Percentiles rank a stretch among this genome's conserved stretches.
These are phyloP conservation scores for Tricholoma hemisulphureum DNA, from an alignment of 768 basidiomycete genomes.

Conservation along the genomic window DNA sequence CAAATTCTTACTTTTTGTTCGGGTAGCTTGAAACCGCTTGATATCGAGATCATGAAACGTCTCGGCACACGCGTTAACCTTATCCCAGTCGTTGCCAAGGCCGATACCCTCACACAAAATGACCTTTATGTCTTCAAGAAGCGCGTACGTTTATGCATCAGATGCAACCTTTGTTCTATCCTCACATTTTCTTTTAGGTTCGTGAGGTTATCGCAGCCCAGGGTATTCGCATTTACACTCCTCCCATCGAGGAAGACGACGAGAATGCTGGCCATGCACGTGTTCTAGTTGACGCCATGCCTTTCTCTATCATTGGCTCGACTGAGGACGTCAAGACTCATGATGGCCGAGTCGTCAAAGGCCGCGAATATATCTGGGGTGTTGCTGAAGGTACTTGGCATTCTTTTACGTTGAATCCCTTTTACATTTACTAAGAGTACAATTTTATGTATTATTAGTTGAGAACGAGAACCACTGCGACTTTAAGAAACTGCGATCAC, in stretches of 20 bases:
- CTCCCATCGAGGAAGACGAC: slow-evolving; percentile 88
- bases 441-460: slow-evolving; percentile 45
- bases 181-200: slow-evolving; percentile 46
- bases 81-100: slow-evolving; percentile 96
- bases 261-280: slow-evolving; percentile 86
- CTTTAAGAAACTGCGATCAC: slow-evolving; percentile 94
- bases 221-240: slow-evolving; percentile 92
- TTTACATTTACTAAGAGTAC: background rate
- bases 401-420: slow-evolving; percentile 10
- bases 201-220: slow-evolving; percentile 90
- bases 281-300: slow-evolving; percentile 85
- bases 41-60: slow-evolving; percentile 99
- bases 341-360: slow-evolving; percentile 93
- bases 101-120: slow-evolving; percentile 93
- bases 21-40: slow-evolving; percentile 86
- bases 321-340: slow-evolving; percentile 90
- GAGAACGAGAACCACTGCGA: slow-evolving; percentile 99
- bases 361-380: slow-evolving; percentile 98
- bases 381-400: slow-evolving; percentile 82
- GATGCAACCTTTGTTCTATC: background rate
- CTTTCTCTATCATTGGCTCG: slow-evolving; percentile 98
- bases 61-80: slow-evolving; percentile 97
- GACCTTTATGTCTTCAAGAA: slow-evolving; percentile 92
- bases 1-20: slow-evolving; percentile 7
- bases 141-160: slow-evolving; percentile 71